Evolutionary conservation across 2,329 filamentous ascomycete species (phyloP).

Genomic region (Fusarium cyanostomum): DNA sequence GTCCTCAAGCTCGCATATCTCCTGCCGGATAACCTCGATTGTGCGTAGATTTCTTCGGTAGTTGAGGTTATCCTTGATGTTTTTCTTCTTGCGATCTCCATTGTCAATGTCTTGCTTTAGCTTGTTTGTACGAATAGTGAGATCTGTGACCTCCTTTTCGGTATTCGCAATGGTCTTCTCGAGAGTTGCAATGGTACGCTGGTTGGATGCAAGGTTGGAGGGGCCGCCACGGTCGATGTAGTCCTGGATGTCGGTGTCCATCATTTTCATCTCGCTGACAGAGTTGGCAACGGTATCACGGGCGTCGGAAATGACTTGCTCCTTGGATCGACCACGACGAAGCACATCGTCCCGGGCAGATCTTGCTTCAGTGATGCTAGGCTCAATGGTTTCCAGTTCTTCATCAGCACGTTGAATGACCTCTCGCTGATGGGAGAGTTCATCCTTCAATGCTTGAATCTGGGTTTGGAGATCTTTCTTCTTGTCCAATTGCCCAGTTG

Average conservation of each 20-base stretch:
- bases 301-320: constrained; percentile 76
- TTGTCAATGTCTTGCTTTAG: constrained; percentile 81
- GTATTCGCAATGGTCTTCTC: constrained; percentile 71
- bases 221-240: constrained; percentile 83
- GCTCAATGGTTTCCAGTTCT: constrained; percentile 78
- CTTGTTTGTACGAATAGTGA: constrained; percentile 78
- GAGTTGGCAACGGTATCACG: constrained; percentile 77
- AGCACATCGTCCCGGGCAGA: constrained; percentile 80
- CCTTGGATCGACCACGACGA: constrained; percentile 74
- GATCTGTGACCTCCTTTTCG: constrained; percentile 72
- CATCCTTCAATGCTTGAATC: constrained; percentile 76
- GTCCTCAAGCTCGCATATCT: constrained; percentile 78
- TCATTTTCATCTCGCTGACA: constrained; percentile 78
- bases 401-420: constrained; percentile 74
- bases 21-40: constrained; percentile 71
- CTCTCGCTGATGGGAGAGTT: constrained; percentile 74
- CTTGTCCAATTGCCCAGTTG: constrained; percentile 80
- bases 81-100: constrained; percentile 83
- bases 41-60: constrained; percentile 80
- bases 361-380: constrained; percentile 79
- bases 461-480: constrained; percentile 76
- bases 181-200: constrained; percentile 73
- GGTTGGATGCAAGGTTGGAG: constrained; percentile 73
- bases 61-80: constrained; percentile 87
- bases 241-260: constrained; percentile 79